A percentile compares a stretch with the other conserved stretches of the same genome.
These are phyloP conservation scores for Dothideomycetes sp. DNA, from an alignment of 2,329 filamentous ascomycete genomes.

Conservation along the genomic window DNA sequence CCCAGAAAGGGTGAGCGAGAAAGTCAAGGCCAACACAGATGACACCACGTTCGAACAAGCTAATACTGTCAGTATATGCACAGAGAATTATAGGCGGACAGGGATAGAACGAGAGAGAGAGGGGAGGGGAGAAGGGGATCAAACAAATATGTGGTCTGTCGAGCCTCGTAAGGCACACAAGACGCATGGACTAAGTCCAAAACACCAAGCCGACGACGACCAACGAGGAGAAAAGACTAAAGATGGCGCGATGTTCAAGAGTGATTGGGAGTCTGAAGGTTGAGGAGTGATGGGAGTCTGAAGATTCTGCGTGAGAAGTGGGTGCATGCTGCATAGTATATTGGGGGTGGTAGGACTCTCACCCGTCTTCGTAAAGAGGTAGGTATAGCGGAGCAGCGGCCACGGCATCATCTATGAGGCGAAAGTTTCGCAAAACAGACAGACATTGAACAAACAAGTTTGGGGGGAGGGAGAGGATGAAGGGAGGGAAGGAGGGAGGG, in stretches of 20 bases:
- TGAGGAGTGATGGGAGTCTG: slow-evolving; percentile 12
- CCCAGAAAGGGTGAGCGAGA: slow-evolving; percentile 92
- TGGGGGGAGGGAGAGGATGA: no score
- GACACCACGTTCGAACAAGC: slow-evolving; percentile 86
- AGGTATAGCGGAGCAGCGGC: no score
- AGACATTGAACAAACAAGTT: no score
- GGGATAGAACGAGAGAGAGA: neutral
- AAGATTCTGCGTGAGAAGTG: slow-evolving; percentile 13
- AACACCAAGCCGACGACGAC: no score
- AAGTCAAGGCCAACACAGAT: slow-evolving; percentile 84
- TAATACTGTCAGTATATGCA: slow-evolving; percentile 30
- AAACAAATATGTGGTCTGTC: slow-evolving; percentile 9
- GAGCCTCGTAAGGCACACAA: slow-evolving; percentile 2
- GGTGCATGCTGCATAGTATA: neutral
- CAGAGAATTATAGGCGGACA: neutral
- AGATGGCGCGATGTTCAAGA: slow-evolving; percentile 5
- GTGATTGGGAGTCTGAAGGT: slow-evolving; percentile 7
- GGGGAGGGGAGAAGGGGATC: slow-evolving; percentile 9
- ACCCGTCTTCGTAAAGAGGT: slow-evolving; percentile 9
- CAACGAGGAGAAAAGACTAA: neutral
- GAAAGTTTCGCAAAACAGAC: no score
- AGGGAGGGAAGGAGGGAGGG: no score
- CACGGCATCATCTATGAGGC: no score
- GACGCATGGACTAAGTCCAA: neutral
- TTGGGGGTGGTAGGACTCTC: slow-evolving; percentile 8